These are phyloP conservation scores for Calonectria multiphialidica DNA, from an alignment of 2,329 filamentous ascomycete genomes.

Conservation along the genomic window DNA sequence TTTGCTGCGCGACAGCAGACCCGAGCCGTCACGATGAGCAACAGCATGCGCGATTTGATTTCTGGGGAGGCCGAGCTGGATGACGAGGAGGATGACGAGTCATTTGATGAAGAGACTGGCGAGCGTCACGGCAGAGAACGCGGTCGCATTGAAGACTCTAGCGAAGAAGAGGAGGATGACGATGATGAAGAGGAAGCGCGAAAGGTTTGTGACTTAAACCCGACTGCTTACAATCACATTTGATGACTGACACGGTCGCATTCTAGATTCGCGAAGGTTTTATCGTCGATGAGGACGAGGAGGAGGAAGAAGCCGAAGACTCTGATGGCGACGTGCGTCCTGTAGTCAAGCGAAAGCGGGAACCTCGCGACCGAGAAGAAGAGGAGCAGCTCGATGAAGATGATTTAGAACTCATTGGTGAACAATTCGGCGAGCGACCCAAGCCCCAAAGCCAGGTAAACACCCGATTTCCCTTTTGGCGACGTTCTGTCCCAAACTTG, in stretches of 20 bases:
- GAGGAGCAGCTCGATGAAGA: constrained; percentile 95
- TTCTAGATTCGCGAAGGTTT: constrained; percentile 89
- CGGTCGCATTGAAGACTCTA: constrained; percentile 78
- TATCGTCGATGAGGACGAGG: constrained; percentile 91
- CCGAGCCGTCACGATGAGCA: constrained; percentile 65
- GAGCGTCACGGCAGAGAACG: constrained; percentile 60
- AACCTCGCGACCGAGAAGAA: constrained; percentile 80
- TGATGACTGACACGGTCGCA: constrained; percentile 27
- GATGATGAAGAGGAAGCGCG: constrained; percentile 89
- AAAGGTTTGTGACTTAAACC: constrained; percentile 65
- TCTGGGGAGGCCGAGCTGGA: constrained; percentile 89
- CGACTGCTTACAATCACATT: constrained; percentile 2
- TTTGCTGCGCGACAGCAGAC: constrained; percentile 42
- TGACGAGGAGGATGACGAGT: constrained; percentile 87
- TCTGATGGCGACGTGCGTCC: constrained; percentile 66
- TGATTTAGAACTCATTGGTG: constrained; percentile 94
- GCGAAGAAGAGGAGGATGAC: constrained; percentile 92
- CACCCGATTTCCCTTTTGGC: not conserved
- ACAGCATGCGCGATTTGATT: constrained; percentile 80
- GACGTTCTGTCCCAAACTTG: not conserved
- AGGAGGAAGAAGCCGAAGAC: constrained; percentile 76
- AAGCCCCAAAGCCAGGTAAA: constrained; percentile 78
- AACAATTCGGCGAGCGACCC: constrained; percentile 75
- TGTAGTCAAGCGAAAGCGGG: constrained; percentile 78
- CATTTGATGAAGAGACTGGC: constrained; percentile 81